Evolutionary conservation across 2,329 filamentous ascomycete species (phyloP).

Genomic region (Tolypocladium album): DNA sequence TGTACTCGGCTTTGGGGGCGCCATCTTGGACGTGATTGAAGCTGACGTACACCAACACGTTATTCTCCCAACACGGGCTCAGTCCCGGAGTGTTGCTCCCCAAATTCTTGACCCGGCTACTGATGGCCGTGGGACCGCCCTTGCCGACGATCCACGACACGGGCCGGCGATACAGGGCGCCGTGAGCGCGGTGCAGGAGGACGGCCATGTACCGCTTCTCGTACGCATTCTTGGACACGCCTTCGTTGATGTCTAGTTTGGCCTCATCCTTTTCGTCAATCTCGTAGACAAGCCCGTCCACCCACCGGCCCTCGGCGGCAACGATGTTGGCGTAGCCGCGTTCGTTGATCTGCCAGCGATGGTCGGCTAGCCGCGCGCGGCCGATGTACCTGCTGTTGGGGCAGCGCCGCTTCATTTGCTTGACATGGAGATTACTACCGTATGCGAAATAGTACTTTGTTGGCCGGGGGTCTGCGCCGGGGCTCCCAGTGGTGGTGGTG

Average conservation of each 20-base stretch:
- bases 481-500: not conserved
- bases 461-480: slow-evolving; percentile 7
- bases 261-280: slow-evolving; percentile 25
- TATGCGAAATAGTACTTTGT: slow-evolving; percentile 33
- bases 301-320: slow-evolving; percentile 19
- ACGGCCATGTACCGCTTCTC: slow-evolving; percentile 22
- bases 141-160: slow-evolving; percentile 26
- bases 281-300: slow-evolving; percentile 30
- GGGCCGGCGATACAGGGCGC: slow-evolving; percentile 23
- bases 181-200: slow-evolving; percentile 19
- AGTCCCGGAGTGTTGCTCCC: slow-evolving; percentile 4
- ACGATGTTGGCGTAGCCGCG: slow-evolving; percentile 34
- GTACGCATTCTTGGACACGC: slow-evolving; percentile 27
- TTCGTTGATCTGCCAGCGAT: slow-evolving; percentile 36
- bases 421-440: slow-evolving; percentile 32
- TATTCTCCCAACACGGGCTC: slow-evolving; percentile 13
- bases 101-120: slow-evolving; percentile 9
- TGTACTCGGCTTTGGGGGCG: slow-evolving; percentile 26
- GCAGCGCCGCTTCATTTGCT: slow-evolving; percentile 33
- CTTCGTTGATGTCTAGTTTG: slow-evolving; percentile 28
- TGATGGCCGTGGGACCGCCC: slow-evolving; percentile 19
- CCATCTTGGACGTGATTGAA: slow-evolving; percentile 20
- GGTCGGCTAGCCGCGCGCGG: slow-evolving; percentile 23
- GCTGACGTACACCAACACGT: slow-evolving; percentile 30
- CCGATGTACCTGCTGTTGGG: slow-evolving; percentile 29